Base-by-base conservation (phyloP, 1,284 basidiomycete species). In the Thecaphora thlaspeos region DNA sequence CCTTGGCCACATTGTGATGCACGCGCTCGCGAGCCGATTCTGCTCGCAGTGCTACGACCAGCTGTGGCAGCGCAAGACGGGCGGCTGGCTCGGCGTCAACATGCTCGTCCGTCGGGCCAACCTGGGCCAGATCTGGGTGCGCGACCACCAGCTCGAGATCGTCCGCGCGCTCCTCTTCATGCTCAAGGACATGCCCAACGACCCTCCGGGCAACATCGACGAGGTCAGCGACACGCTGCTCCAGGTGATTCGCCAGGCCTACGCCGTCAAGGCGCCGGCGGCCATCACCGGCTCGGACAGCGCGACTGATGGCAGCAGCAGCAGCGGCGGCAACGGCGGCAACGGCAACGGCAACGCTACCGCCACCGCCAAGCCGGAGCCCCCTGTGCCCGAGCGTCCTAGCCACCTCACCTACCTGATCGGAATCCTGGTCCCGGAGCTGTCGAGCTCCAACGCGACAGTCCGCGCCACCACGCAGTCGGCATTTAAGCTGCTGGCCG, bases 101-200 rank as follows among this genome's bases (percentile, higher is more conserved):
- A 68, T 68, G 67, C 52, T 77, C 9, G 60, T 76, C 10, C 65
- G 74, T 11, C 57, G 62, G 12, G 70, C 72, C 28, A 84, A 87
- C 21, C 80, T 95, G 23, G 86, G 84, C 64, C 46, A 57, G 47
- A 51, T 57, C 23, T 95, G 92, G 90, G 83, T 93, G 44, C 83
- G 85, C 57, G 91, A 95, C 51, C 87, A 91, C 43, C 89, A 95
- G 77, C 84, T 90, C 41, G 94, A 98, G 70, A 86, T 96, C 61
- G 85, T 93, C 46, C 87, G 93, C 41, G 92, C 90, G 4, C 83
- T 99, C 30, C 82, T 98, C 41, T 93, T 93, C 75, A 89, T 94
- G 60, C 82, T 99, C 45, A 97, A 98, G 77, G 94, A 98, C 76
- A 89, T 96, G 76, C 93, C 95, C 0, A 85, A 86, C 63, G 93